Percentiles rank a stretch among this genome's conserved stretches.
Evolutionary conservation across 2,329 filamentous ascomycete species (phyloP).

Genomic region (Metarhizium brunneum): DNA sequence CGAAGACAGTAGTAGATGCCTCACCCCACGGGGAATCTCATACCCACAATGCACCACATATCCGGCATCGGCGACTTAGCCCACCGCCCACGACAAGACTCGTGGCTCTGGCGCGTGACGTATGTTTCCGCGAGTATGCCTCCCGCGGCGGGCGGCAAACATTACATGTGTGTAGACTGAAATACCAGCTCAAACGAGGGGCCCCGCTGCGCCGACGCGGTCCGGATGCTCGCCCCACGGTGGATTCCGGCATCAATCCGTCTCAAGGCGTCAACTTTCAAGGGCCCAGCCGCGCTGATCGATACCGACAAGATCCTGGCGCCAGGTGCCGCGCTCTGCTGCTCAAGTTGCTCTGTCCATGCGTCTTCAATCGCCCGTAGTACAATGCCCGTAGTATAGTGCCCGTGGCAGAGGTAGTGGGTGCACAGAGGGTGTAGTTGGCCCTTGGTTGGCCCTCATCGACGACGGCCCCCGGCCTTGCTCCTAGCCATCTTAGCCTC

Average conservation of each 20-base stretch:
- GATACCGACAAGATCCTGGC: too few species aligned
- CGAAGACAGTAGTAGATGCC: neutral
- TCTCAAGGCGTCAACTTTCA: too few species aligned
- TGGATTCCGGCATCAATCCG: neutral
- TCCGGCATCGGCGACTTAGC: neutral
- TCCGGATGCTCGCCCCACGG: neutral
- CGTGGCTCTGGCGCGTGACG: neutral
- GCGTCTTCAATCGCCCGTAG: too few species aligned
- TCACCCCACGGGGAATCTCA: neutral
- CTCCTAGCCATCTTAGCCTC: slow-evolving; percentile 25
- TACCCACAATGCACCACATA: neutral
- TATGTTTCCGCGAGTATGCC: neutral
- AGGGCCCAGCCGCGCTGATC: too few species aligned
- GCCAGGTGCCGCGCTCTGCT: too few species aligned
- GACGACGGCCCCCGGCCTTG: slow-evolving; percentile 1
- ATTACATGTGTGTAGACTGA: too few species aligned
- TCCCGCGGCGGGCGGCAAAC: neutral
- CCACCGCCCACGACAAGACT: neutral
- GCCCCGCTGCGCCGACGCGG: too few species aligned
- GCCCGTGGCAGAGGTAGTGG: too few species aligned
- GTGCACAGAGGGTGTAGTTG: too few species aligned
- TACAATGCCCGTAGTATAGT: too few species aligned
- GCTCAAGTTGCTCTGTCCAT: too few species aligned
- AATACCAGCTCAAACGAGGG: too few species aligned
- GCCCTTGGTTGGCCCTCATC: neutral